These are phyloP conservation scores for Arthroderma sp. DNA, from an alignment of 2,329 filamentous ascomycete genomes.

Conservation along the genomic window DNA sequence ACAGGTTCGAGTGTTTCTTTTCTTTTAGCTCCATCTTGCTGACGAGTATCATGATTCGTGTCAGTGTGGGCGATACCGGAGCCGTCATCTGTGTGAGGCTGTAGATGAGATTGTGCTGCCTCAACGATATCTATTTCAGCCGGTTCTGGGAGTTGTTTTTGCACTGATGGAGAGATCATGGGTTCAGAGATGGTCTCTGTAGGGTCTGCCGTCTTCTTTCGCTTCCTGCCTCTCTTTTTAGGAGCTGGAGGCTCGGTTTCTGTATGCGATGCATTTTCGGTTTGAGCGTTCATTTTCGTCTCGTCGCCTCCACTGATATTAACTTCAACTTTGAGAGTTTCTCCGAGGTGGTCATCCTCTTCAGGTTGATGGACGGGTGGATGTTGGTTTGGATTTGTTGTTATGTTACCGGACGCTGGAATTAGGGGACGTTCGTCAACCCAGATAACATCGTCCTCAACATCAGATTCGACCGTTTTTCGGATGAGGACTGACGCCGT, in stretches of 20 bases:
- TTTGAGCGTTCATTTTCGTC: background rate
- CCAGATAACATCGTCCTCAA: constrained; percentile 32
- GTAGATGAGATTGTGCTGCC: too few relatives aligned
- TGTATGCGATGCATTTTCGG: background rate
- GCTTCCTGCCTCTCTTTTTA: constrained; percentile 32
- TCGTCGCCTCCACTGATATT: background rate
- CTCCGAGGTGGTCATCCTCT: background rate
- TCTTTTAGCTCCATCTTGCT: too few relatives aligned
- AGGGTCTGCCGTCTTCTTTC: constrained; percentile 17
- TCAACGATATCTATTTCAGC: too few relatives aligned
- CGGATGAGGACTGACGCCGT: constrained; percentile 23
- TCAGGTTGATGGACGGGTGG: background rate
- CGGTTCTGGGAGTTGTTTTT: background rate
- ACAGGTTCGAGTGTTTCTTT: background rate
- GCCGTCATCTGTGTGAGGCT: background rate
- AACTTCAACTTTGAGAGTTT: background rate
- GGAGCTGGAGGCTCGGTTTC: constrained; percentile 11
- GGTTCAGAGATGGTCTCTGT: background rate
- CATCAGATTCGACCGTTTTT: constrained; percentile 18
- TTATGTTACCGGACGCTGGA: too few relatives aligned
- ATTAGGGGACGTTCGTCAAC: constrained; percentile 16
- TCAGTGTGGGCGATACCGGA: background rate
- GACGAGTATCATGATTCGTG: background rate
- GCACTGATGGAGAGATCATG: background rate
- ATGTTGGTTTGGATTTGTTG: background rate